These are phyloP conservation scores for Aspergillus fumigatus DNA, from an alignment of 2,329 filamentous ascomycete genomes.

Conservation along the genomic window DNA sequence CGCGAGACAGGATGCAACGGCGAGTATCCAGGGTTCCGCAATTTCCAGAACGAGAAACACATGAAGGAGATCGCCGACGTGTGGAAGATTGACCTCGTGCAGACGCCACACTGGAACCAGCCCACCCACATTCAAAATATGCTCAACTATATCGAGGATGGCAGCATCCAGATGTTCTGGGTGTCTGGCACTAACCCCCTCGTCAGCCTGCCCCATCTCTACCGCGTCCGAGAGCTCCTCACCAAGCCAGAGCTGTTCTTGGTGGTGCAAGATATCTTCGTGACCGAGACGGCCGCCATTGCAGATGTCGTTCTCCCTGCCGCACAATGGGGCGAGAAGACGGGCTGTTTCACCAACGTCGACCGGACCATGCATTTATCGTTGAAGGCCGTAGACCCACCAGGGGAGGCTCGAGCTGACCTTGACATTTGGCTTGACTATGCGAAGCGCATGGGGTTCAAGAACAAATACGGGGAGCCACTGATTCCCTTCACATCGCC, in stretches of 20 bases:
- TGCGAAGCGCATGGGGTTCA: constrained; percentile 31
- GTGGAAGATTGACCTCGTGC: constrained; percentile 34
- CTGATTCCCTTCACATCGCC: constrained; percentile 26
- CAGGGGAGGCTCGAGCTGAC: constrained; percentile 33
- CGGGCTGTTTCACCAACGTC: constrained; percentile 37
- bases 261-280: constrained; percentile 35
- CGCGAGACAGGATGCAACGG: constrained; percentile 38
- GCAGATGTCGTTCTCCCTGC: constrained; percentile 37
- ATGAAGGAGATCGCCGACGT: constrained; percentile 34
- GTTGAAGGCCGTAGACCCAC: constrained; percentile 36
- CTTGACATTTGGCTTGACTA: constrained; percentile 36
- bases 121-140: constrained; percentile 37
- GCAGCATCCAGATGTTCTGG: constrained; percentile 37
- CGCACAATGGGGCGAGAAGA: constrained; percentile 38
- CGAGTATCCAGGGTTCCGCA: constrained; percentile 37
- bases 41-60: constrained; percentile 31
- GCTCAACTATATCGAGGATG: constrained; percentile 32
- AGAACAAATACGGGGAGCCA: constrained; percentile 29
- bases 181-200: constrained; percentile 37
- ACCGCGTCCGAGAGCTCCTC: constrained; percentile 24
- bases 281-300: constrained; percentile 34
- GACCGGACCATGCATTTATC: constrained; percentile 38
- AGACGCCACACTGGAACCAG: constrained; percentile 37
- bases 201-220: constrained; percentile 35
- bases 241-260: constrained; percentile 32